phyloP scores from a whole-genome alignment of 176 grass and related monocot species.

The Tillandsia leiboldiana region DNA sequence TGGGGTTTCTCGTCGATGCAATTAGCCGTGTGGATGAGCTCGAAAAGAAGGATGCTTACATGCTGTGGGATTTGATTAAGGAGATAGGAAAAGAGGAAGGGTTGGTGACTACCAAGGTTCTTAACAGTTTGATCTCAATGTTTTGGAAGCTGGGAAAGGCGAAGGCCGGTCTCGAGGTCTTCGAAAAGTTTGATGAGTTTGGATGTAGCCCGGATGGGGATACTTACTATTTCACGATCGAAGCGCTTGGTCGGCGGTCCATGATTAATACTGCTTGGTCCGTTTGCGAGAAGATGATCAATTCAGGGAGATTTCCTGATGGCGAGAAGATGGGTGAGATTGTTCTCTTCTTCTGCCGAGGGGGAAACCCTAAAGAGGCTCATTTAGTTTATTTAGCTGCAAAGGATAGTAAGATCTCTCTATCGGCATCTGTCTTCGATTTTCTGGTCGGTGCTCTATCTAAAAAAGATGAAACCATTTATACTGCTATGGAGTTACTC shows the following conservation, averaged over 20 bases:
- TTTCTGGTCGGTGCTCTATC: slow-evolving; percentile 43
- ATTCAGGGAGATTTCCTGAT: slow-evolving; percentile 63
- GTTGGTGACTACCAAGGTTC: slow-evolving; percentile 31
- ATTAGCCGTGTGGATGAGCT: slow-evolving; percentile 31
- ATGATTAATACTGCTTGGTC: slow-evolving; percentile 43
- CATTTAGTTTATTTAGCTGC: slow-evolving; percentile 53
- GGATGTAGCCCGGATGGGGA: slow-evolving; percentile 42
- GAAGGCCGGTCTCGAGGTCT: slow-evolving; percentile 57
- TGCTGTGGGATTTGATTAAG: slow-evolving; percentile 84
- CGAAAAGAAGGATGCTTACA: slow-evolving; percentile 50
- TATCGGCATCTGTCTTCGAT: slow-evolving; percentile 36
- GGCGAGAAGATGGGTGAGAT: slow-evolving; percentile 46
- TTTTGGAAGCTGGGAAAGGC: slow-evolving; percentile 70
- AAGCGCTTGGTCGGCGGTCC: slow-evolving; percentile 56
- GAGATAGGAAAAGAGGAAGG: slow-evolving; percentile 51
- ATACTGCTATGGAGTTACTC: slow-evolving; percentile 48
- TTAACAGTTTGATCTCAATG: slow-evolving; percentile 60
- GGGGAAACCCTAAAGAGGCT: slow-evolving; percentile 54
- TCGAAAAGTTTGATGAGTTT: slow-evolving; percentile 66
- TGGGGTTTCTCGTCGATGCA: slow-evolving; percentile 40
- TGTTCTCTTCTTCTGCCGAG: slow-evolving; percentile 47
- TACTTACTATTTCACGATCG: slow-evolving; percentile 69
- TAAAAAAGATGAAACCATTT: slow-evolving; percentile 56
- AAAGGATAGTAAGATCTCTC: slow-evolving; percentile 47
- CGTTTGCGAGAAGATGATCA: slow-evolving; percentile 72